These are phyloP conservation scores for Globisporangium nunn DNA, from an alignment of 352 stramenopile genomes.

Conservation along the genomic window DNA sequence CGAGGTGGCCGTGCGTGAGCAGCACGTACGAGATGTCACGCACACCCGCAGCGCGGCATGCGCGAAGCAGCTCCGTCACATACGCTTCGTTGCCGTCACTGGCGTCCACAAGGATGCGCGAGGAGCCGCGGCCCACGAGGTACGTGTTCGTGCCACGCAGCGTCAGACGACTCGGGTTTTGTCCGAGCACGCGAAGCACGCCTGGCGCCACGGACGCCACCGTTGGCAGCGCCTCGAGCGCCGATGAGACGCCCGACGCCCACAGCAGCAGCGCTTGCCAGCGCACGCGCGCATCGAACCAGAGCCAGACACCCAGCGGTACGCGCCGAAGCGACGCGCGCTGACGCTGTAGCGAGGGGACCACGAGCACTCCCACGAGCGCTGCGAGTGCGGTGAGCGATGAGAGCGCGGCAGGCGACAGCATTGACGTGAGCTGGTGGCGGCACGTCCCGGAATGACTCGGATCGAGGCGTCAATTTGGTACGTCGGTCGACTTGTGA, in stretches of 20 bases:
- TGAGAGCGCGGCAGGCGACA: neutral
- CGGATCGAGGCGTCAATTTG: no score
- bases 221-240: conserved; percentile 27
- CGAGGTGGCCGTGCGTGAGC: conserved; percentile 85
- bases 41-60: conserved; percentile 33
- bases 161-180: conserved; percentile 86
- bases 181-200: conserved; percentile 70
- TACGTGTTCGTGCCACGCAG: conserved; percentile 89
- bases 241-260: conserved; percentile 32
- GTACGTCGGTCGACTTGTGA: no score
- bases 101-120: conserved; percentile 68
- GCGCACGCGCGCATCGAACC: conserved; percentile 36
- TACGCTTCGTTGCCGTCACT: conserved; percentile 70
- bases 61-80: conserved; percentile 30
- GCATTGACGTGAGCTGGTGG: neutral
- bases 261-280: conserved; percentile 37
- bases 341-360: conserved; percentile 3
- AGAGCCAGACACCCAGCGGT: conserved; percentile 24
- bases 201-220: conserved; percentile 34
- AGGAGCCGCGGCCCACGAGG: conserved; percentile 58
- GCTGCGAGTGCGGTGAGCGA: neutral
- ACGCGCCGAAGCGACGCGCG: conserved; percentile 12
- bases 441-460: no score
- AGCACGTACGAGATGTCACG: conserved; percentile 67
- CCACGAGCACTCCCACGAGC: neutral